Base-by-base conservation (phyloP, 805 yeast species). In the Blastobotrys peoriensis region DNA sequence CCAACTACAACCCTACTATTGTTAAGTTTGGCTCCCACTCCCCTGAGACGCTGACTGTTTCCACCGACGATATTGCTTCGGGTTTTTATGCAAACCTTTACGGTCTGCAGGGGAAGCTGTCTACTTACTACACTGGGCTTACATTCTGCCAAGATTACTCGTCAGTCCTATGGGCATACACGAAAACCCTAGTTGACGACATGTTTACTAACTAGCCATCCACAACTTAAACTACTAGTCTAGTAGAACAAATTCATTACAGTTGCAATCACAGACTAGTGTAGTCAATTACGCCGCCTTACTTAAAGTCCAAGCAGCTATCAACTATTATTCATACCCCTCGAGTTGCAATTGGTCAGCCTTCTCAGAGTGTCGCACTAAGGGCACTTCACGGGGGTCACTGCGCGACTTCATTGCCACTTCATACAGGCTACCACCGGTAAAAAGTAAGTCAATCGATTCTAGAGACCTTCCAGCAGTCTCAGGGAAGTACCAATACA, bases 391-490 rank as follows among this genome's bases (percentile, higher is more conserved):
- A n/a, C n/a, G n/a, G n/a, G n/a, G n/a, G n/a, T n/a, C n/a, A n/a
- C n/a, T n/a, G n/a, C n/a, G n/a, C n/a, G n/a, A n/a, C n/a, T n/a
- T n/a, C n/a, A n/a, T n/a, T n/a, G n/a, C n/a, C n/a, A n/a, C n/a
- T n/a, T n/a, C n/a, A n/a, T n/a, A n/a, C n/a, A n/a, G n/a, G n/a
- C n/a, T n/a, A n/a, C n/a, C n/a, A n/a, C n/a, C n/a, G n/a, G n/a
- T n/a, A 55, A 79, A 82, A 60, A 81, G 59, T 56, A 73, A 79
- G 56, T 81, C 86, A 48, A 81, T 77, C 62, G 80, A 84, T 65
- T 81, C 87, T 58, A 81, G 70, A 5, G 85, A 76, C 63, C 74
- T 75, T 53, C 75, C 80, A 63, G 79, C 78, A 19, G 86, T 81
- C 63, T 81, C 86, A 30, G 82, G 84, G 75, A 79, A 76, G 64